Conservation (phyloP, 108 stramenopile genomes). For the Aurantiochytrium sp. region DNA sequence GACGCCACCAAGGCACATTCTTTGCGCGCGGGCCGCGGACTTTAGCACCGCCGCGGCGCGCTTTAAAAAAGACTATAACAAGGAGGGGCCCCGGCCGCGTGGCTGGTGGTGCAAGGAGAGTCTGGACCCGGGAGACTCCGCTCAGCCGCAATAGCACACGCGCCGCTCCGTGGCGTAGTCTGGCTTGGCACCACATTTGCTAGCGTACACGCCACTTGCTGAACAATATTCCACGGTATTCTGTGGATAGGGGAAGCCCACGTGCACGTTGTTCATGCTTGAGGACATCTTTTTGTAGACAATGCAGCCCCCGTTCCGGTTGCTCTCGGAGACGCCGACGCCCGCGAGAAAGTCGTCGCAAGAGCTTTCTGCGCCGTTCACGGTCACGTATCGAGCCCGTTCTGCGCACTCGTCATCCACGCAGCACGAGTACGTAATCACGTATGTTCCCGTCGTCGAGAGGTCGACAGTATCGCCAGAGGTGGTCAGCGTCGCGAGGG, state of each 20-base stretch:
- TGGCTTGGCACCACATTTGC: background rate
- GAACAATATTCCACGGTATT: background rate
- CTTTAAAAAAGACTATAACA: background rate
- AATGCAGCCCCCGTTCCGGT: background rate
- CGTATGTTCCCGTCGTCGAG: background rate
- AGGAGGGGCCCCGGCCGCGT: background rate
- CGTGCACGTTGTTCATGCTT: background rate
- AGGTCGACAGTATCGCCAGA: background rate
- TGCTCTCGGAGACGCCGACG: no score
- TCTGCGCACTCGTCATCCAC: background rate
- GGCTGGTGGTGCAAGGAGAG: conserved; percentile 15
- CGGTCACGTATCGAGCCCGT: background rate
- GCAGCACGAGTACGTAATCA: background rate
- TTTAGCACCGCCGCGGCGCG: background rate
- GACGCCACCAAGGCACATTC: background rate
- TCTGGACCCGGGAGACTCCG: no score
- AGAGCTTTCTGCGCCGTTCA: background rate
- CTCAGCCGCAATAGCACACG: background rate
- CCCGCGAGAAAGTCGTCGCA: background rate
- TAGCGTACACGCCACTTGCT: background rate
- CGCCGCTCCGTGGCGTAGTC: background rate
- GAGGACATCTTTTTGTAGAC: background rate
- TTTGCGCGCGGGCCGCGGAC: background rate
- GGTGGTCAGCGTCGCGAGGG: background rate
- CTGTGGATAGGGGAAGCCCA: background rate